Evolutionary conservation across 2,329 filamentous ascomycete species (phyloP).

Genomic region (Curvularia lunata): DNA sequence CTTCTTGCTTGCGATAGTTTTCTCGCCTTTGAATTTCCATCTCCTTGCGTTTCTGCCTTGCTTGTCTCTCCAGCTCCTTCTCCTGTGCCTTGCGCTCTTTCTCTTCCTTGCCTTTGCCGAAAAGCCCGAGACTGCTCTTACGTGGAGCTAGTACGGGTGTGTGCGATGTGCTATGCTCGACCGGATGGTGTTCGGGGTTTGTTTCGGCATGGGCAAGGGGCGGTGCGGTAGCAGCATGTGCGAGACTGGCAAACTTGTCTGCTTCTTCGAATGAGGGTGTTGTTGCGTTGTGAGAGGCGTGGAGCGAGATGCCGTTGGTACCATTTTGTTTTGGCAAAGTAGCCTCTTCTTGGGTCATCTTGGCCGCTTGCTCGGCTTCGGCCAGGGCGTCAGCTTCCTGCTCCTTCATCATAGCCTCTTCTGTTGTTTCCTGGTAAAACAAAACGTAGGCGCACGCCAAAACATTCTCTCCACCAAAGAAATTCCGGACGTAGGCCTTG

Average conservation of each 20-base stretch:
- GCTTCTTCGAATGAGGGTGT: constrained; percentile 53
- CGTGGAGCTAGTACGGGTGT: constrained; percentile 44
- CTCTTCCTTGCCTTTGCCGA: constrained; percentile 70
- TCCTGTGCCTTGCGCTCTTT: constrained; percentile 65
- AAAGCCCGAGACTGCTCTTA: constrained; percentile 43
- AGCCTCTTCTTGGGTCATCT: constrained; percentile 62
- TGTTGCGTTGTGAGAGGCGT: constrained; percentile 44
- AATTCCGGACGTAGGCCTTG: constrained; percentile 94
- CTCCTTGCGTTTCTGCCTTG: constrained; percentile 58
- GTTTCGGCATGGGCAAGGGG: constrained; percentile 47
- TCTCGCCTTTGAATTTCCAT: constrained; percentile 61
- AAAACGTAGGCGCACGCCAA: constrained; percentile 95
- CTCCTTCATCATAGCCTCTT: constrained; percentile 73
- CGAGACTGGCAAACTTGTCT: constrained; percentile 63
- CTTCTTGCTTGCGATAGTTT: constrained; percentile 64
- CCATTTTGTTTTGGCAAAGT: constrained; percentile 59
- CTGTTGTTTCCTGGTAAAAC: constrained; percentile 92
- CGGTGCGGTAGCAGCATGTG: constrained; percentile 70
- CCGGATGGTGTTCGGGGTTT: constrained; percentile 36
- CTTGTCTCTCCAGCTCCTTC: constrained; percentile 57
- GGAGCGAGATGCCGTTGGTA: constrained; percentile 43
- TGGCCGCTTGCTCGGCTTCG: constrained; percentile 45
- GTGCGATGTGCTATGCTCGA: constrained; percentile 44
- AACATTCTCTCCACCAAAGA: constrained; percentile 86
- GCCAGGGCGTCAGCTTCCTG: constrained; percentile 77